A percentile compares a stretch with the other conserved stretches of the same genome.
Conservation (phyloP, 805 yeast genomes). For the Saturnispora sanitii region DNA sequence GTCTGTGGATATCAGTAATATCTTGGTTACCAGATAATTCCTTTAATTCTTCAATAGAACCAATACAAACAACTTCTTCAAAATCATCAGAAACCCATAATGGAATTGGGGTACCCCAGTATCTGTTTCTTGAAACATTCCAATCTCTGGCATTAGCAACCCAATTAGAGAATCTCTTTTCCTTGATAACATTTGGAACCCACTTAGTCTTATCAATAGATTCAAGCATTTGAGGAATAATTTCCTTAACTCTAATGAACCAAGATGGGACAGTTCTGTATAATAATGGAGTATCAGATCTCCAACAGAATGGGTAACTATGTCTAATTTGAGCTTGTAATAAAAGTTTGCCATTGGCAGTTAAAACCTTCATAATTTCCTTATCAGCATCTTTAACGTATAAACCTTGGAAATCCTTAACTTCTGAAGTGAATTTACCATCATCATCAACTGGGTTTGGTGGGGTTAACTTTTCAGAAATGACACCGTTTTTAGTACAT, state of each 20-base stretch:
- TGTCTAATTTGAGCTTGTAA: constrained; percentile 80
- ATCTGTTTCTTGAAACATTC: constrained; percentile 96
- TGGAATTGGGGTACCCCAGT: constrained; percentile 99
- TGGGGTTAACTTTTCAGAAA: constrained; percentile 55
- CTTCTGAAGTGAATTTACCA: constrained; percentile 74
- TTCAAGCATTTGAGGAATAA: constrained; percentile 80
- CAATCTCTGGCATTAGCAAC: constrained; percentile 98
- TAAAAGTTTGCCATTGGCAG: constrained; percentile 66
- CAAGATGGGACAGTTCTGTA: constrained; percentile 98
- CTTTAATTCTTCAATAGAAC: constrained; percentile 80
- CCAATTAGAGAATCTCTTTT: constrained; percentile 96
- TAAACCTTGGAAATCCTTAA: constrained; percentile 63
- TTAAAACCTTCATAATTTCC: constrained; percentile 73
- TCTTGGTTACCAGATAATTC: constrained; percentile 71
- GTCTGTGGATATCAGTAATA: constrained; percentile 91
- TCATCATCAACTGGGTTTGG: constrained; percentile 95
- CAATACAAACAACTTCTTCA: constrained; percentile 87
- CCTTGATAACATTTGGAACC: constrained; percentile 89
- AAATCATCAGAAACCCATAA: constrained; percentile 93
- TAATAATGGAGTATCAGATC: constrained; percentile 95
- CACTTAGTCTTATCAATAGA: constrained; percentile 83
- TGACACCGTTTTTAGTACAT: constrained; percentile 66
- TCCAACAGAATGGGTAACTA: constrained; percentile 99
- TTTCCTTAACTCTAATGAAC: constrained; percentile 86
- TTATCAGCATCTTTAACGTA: constrained; percentile 96